These are phyloP conservation scores for Kodamaea suecica DNA, from an alignment of 1,139 yeast genomes.

Conservation along the genomic window DNA sequence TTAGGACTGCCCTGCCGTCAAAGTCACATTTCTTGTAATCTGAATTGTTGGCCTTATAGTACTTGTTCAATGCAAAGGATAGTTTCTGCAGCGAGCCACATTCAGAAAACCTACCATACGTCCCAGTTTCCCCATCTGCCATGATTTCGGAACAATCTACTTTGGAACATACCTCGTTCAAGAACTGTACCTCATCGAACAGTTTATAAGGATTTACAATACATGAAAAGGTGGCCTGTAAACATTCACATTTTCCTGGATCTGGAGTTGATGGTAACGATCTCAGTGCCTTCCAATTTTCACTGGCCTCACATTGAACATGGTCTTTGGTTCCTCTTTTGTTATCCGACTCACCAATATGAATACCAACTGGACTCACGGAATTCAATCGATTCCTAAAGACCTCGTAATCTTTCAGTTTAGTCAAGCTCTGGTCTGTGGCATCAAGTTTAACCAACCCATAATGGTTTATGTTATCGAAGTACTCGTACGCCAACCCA, in stretches of 20 bases:
- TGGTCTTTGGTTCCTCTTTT: neutral
- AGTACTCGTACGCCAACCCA: slow-evolving; percentile 40
- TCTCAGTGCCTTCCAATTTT: slow-evolving; percentile 42
- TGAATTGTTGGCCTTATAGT: slow-evolving; percentile 33
- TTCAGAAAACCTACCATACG: slow-evolving; percentile 57
- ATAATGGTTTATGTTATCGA: slow-evolving; percentile 35
- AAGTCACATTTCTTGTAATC: slow-evolving; percentile 33
- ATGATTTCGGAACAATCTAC: slow-evolving; percentile 51
- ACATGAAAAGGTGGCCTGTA: slow-evolving; percentile 51
- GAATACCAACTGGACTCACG: slow-evolving; percentile 31
- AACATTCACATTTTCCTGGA: slow-evolving; percentile 52
- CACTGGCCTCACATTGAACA: slow-evolving; percentile 24
- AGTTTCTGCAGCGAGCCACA: slow-evolving; percentile 52
- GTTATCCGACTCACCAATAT: slow-evolving; percentile 5
- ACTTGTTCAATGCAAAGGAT: slow-evolving; percentile 51
- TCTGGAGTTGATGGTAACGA: slow-evolving; percentile 56
- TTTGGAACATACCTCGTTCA: slow-evolving; percentile 47
- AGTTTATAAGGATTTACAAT: slow-evolving; percentile 35
- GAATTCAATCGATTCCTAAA: slow-evolving; percentile 31
- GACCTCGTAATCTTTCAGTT: slow-evolving; percentile 42
- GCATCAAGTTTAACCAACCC: slow-evolving; percentile 30
- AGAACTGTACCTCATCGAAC: slow-evolving; percentile 31
- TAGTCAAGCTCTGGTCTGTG: slow-evolving; percentile 28
- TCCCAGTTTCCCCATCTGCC: slow-evolving; percentile 48
- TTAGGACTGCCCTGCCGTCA: slow-evolving; percentile 36